Percentiles rank a stretch among this genome's conserved stretches.
phyloP scores from a whole-genome alignment of 768 basidiomycete species.

The Mycena metata region DNA sequence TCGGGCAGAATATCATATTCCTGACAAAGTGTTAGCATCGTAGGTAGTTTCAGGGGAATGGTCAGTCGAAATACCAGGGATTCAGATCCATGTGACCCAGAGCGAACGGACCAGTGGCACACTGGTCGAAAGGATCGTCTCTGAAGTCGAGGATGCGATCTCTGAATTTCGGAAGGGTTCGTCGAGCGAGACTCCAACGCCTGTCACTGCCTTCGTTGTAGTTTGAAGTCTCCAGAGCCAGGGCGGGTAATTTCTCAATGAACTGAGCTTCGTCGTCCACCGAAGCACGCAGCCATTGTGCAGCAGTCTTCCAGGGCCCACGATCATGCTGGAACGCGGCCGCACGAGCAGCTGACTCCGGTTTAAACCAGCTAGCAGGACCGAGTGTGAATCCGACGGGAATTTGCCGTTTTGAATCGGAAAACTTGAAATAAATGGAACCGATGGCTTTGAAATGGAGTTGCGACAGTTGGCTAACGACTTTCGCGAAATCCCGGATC shows the following conservation, averaged over 20 bases:
- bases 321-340: conserved; percentile 34
- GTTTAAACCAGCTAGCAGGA: conserved; percentile 40
- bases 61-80: conserved; percentile 30
- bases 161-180: conserved; percentile 36
- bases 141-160: conserved; percentile 33
- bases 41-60: background rate
- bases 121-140: conserved; percentile 41
- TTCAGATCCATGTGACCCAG: conserved; percentile 41
- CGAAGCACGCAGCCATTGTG: conserved; percentile 39
- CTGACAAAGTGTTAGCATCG: conserved; percentile 17
- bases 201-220: conserved; percentile 14
- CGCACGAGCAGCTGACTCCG: conserved; percentile 34
- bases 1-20: conserved; percentile 40
- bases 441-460: conserved; percentile 43
- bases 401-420: conserved; percentile 2
- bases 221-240: conserved; percentile 36
- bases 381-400: conserved; percentile 39
- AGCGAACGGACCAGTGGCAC: conserved; percentile 39
- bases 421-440: conserved; percentile 44
- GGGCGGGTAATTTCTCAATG: conserved; percentile 35
- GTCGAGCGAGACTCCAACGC: conserved; percentile 29
- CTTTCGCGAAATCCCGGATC: conserved; percentile 40
- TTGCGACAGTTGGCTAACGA: conserved; percentile 38
- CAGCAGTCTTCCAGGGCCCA: conserved; percentile 41
- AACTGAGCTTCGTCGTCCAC: conserved; percentile 40